Base-by-base conservation (phyloP, 305 asterid species). In the Solanum chacoense region DNA sequence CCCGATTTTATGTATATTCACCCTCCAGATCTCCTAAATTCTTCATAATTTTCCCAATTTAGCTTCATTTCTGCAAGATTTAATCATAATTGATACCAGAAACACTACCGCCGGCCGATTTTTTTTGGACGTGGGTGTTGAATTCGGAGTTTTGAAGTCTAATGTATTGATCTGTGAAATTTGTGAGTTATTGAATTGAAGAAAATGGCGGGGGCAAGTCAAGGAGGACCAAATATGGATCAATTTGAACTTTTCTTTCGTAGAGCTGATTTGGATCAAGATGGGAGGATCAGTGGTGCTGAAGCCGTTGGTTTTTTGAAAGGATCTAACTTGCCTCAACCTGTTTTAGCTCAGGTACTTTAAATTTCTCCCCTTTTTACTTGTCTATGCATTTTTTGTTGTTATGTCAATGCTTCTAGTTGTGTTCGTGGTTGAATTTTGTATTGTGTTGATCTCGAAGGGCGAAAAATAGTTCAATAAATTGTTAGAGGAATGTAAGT, bases 211-310 rank as follows among this genome's bases (percentile, higher is more conserved):
- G 88, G 76, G 35, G 89, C 80, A 91, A 84, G 74, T 79, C 91
- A 35, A 77, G 92, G 91, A 24, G 91, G 87, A 37, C 88, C 83
- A 32, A 89, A 88, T 86, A 89, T 91, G 96, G 96, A 96, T 34
- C 95, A 96, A 89, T 96, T 95, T 88, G 98, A 95, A 92, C 94
- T 90, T 63, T 96, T 88, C 89, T 96, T 96, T 59, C 95, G 92
- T 38, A 91, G 95, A 91, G 99, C 99, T 45, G 98, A 96, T 94
- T 88, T 93, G 94, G 97, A 96, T 94, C 98, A 95, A 45, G 99
- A 96, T 90, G 98, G 98, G 67, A 94, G 93, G 91, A 94, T 96
- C 91, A 95, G 97, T 87, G 99, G 99, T 86, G 95, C 85, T 88
- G 99, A 96, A 93, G 99, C 98, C 89, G 99, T 96, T 84, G 59